Evolutionary conservation across 179 eudicot species (phyloP).

Genomic region (Sideroxylon spinosum): DNA sequence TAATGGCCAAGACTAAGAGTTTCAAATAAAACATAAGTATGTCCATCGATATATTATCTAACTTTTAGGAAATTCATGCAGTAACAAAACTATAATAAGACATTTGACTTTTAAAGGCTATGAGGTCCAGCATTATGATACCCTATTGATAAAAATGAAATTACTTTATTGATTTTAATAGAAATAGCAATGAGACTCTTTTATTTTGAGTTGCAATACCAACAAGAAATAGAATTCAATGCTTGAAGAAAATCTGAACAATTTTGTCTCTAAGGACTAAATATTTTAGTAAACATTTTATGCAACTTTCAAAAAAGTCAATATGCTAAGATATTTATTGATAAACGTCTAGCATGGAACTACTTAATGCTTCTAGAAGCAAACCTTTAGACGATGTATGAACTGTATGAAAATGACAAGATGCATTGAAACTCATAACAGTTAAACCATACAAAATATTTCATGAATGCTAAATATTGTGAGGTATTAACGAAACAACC

Average conservation of each 20-base stretch:
- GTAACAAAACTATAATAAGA: not conserved
- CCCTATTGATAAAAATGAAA: not conserved
- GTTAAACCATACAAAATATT: not conserved
- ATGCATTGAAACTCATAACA: not conserved
- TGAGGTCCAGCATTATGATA: not conserved
- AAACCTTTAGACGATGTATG: not conserved
- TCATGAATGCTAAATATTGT: not conserved
- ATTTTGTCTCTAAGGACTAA: not conserved
- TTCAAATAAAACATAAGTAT: not conserved
- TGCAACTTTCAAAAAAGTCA: not conserved
- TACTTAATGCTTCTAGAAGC: not conserved
- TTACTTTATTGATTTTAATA: not conserved
- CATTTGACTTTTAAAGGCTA: not conserved
- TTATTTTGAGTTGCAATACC: not conserved
- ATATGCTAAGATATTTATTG: not conserved
- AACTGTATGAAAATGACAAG: not conserved
- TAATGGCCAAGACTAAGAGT: not conserved
- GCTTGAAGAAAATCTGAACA: not conserved
- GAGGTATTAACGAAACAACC: not conserved
- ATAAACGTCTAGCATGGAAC: not conserved
- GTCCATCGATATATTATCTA: not conserved
- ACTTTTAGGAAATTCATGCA: not conserved
- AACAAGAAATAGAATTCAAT: not conserved
- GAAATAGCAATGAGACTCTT: not conserved
- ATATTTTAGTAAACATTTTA: not conserved